Evolutionary conservation across 306 rosid genomes (phyloP).

Genomic region (Gastrolobium villosum): DNA sequence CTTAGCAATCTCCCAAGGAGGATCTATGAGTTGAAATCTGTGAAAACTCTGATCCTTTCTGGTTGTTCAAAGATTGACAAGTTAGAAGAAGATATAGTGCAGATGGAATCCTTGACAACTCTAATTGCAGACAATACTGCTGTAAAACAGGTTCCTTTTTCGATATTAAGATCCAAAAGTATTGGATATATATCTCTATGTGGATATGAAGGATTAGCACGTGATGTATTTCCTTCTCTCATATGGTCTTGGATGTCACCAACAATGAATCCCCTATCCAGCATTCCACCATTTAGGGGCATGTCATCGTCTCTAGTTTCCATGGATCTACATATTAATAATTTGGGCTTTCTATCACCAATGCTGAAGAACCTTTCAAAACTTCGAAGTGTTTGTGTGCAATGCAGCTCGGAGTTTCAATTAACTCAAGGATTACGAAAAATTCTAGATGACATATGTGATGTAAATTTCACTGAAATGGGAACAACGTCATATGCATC

Average conservation of each 20-base stretch:
- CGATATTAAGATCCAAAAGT: conserved; percentile 13
- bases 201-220: conserved; percentile 48
- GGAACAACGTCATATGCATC: background rate
- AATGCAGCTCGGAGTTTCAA: background rate
- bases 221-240: conserved; percentile 45
- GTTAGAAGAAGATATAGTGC: conserved; percentile 51
- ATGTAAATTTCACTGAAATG: background rate
- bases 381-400: conserved; percentile 3
- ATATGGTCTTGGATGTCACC: background rate
- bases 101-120: conserved; percentile 56
- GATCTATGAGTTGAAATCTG: conserved; percentile 45
- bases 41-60: conserved; percentile 54
- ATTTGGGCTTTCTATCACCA: background rate
- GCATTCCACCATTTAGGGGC: background rate
- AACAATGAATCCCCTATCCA: background rate
- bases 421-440: background rate
- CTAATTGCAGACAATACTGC: conserved; percentile 50
- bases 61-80: conserved; percentile 54
- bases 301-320: conserved; percentile 7
- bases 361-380: background rate
- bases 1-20: conserved; percentile 27
- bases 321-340: background rate
- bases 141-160: conserved; percentile 41
- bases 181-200: conserved; percentile 47
- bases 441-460: background rate